Conservation (phyloP, 2,329 filamentous ascomycete genomes). For the Septoria petroselini region DNA sequence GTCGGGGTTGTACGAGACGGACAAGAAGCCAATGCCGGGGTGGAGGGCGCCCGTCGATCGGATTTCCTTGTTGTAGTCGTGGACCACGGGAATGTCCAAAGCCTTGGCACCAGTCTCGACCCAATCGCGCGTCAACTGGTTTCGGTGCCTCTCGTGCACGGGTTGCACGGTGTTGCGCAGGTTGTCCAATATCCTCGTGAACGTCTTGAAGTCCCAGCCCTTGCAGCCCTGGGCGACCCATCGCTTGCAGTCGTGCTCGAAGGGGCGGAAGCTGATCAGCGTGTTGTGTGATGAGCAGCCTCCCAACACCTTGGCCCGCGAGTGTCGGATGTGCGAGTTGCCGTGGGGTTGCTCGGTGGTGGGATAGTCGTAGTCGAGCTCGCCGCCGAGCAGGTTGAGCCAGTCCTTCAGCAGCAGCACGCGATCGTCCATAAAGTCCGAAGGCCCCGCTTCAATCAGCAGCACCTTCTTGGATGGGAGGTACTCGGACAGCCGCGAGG, state of each 20-base stretch:
- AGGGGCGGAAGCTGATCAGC: conserved; percentile 86
- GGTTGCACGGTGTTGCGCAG: conserved; percentile 88
- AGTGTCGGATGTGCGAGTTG: conserved; percentile 89
- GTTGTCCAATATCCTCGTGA: conserved; percentile 78
- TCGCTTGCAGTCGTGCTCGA: conserved; percentile 80
- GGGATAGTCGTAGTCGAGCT: conserved; percentile 87
- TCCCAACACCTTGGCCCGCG: conserved; percentile 85
- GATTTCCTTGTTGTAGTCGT: conserved; percentile 86
- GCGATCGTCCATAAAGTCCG: conserved; percentile 82
- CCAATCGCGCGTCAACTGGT: conserved; percentile 91
- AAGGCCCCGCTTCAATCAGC: conserved; percentile 83
- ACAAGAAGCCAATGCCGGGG: conserved; percentile 83
- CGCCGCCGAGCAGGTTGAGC: conserved; percentile 77
- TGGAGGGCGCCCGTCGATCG: conserved; percentile 67
- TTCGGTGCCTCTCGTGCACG: conserved; percentile 78
- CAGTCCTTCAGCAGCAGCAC: conserved; percentile 85
- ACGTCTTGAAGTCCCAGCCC: conserved; percentile 82
- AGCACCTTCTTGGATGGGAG: conserved; percentile 77
- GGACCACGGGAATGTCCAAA: conserved; percentile 74
- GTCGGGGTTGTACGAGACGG: conserved; percentile 86
- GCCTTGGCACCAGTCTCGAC: conserved; percentile 74
- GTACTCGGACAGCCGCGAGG: conserved; percentile 75
- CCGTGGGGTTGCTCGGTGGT: conserved; percentile 87
- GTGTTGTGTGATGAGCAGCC: conserved; percentile 95
- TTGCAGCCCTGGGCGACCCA: conserved; percentile 80